Evolutionary conservation across 2,329 filamentous ascomycete species (phyloP), one percentile per base, ranked within the genome.

Genomic region (Tolypocladium inflatum): DNA sequence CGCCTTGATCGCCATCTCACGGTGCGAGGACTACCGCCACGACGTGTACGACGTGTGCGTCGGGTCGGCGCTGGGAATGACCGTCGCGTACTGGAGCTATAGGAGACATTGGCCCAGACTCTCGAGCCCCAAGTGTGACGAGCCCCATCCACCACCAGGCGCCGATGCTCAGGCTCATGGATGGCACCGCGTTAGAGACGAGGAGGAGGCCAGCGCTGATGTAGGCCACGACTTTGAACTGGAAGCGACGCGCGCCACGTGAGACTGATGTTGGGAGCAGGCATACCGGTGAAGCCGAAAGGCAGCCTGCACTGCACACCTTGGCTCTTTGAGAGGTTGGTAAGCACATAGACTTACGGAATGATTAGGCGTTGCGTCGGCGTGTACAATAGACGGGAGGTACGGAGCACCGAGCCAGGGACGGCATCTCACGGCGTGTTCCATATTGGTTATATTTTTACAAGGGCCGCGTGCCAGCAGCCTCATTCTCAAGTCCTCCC

Each of bases 11-110:
- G 85, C 85, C 50, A 86, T 88, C 59, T 86, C 84, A 52, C 77
- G 87, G 8, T 87, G 84, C 63, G 80, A 89, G 70, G 86, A 88
- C 69, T 89, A 89, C 66, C 74, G 87, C 54, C 86, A 90, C 64
- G 86, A 89, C 62, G 85, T 88, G 2, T 88, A 86, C 61, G 86
- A 89, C 65, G 85, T 89, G 15, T 81, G 78, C 55, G 77, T 81
- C 7, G 86, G 87, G 0, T 81, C 81, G 0, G 68, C 81, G 33
- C 73, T 89, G 17, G 87, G 86, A 4, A 80, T 80, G 68, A 69
- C 73, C 4, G 72, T 88, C 37, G 81, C 84, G 3, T 84, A 84
- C 66, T 88, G 84, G 77, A 87, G 82, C 62, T 89, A 89, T 66
- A 74, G 84, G 60, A 73, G 84, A 62, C 85, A 87, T 67, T 88